phyloP scores from a whole-genome alignment of 2,329 filamentous ascomycete species.

The Ceratocystis albifundus region DNA sequence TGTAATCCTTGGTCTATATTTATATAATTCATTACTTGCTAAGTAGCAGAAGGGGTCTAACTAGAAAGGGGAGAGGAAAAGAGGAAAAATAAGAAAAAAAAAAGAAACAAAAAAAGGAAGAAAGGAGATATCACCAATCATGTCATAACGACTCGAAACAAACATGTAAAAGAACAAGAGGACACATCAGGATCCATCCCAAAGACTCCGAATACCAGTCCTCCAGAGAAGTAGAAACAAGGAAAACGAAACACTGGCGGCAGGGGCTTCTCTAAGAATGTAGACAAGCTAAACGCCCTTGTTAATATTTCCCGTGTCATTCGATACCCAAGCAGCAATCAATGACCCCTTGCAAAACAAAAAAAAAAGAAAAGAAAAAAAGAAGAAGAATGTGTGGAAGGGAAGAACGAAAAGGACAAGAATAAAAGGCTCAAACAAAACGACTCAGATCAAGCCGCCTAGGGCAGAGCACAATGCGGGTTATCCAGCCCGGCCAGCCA shows the following conservation, averaged over 20 bases:
- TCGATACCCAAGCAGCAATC: background rate
- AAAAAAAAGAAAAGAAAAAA: too few species aligned
- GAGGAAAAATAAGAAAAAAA: conserved; percentile 6
- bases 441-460: background rate
- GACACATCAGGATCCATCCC: background rate
- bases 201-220: background rate
- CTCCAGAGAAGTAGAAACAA: background rate
- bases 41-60: conserved; percentile 19
- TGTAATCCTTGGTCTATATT: conserved; percentile 3
- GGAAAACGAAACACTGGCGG: background rate
- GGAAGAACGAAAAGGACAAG: background rate
- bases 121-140: conserved; percentile 8
- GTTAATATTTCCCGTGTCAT: background rate
- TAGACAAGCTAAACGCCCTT: background rate
- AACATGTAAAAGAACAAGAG: background rate
- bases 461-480: too few species aligned
- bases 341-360: background rate
- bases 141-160: background rate
- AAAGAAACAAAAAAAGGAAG: conserved; percentile 3
- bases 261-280: background rate
- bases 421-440: background rate
- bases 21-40: conserved; percentile 22
- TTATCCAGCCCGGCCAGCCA: background rate
- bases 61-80: conserved; percentile 18
- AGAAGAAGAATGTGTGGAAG: background rate